Conservation (phyloP, 352 stramenopile species). For the Phytophthora citricola region DNA sequence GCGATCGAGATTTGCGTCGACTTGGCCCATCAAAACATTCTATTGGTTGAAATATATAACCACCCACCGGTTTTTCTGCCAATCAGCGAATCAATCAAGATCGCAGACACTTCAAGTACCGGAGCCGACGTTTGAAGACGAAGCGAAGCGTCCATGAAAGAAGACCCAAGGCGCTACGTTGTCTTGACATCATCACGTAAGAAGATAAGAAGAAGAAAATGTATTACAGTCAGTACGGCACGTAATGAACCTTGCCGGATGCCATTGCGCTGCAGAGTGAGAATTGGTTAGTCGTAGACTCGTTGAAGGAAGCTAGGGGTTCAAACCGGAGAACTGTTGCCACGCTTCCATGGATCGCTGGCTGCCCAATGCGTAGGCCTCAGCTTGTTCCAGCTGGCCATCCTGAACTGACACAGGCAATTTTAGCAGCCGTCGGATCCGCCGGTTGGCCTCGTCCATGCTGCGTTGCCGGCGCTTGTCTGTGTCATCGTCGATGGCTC, state of each 20-base stretch:
- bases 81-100: too few species aligned
- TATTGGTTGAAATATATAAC: background rate
- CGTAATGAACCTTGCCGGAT: conserved; percentile 56
- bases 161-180: too few species aligned
- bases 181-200: too few species aligned
- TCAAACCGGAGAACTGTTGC: conserved; percentile 69
- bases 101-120: too few species aligned
- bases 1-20: conserved; percentile 15
- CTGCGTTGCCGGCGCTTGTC: conserved; percentile 23
- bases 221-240: conserved; percentile 48
- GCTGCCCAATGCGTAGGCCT: conserved; percentile 53
- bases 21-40: too few species aligned
- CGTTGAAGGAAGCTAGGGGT: conserved; percentile 69
- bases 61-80: too few species aligned
- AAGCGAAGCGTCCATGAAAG: too few species aligned
- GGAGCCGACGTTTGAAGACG: too few species aligned
- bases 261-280: conserved; percentile 54
- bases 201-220: background rate
- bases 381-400: conserved; percentile 41
- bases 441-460: conserved; percentile 53
- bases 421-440: conserved; percentile 70
- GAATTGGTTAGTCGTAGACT: conserved; percentile 91
- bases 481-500: conserved; percentile 18
- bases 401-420: conserved; percentile 51
- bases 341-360: conserved; percentile 63